Percentiles rank a stretch among this genome's conserved stretches.
Conservation (phyloP, 1,284 basidiomycete species). For the Inonotus hispidus region DNA sequence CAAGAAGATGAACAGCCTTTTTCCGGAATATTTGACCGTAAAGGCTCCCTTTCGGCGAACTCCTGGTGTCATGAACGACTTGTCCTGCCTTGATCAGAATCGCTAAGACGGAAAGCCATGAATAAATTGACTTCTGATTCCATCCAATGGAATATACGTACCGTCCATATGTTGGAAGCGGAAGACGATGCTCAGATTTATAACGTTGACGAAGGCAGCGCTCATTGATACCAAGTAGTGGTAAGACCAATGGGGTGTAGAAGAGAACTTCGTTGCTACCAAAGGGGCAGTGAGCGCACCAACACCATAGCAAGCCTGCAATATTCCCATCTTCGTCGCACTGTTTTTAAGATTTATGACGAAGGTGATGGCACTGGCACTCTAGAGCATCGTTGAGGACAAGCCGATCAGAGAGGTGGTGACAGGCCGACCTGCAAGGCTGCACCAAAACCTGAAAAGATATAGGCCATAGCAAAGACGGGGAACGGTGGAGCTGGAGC, state of each 20-base stretch:
- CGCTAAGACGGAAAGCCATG: constrained; percentile 20
- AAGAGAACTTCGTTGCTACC: constrained; percentile 63
- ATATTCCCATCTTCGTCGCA: constrained; percentile 53
- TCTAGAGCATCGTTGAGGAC: constrained; percentile 25
- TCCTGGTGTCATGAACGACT: constrained; percentile 35
- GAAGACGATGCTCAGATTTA: constrained; percentile 45
- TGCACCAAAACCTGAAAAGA: constrained; percentile 59
- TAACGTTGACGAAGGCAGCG: constrained; percentile 43
- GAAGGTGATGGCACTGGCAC: constrained; percentile 54
- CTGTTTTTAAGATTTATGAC: constrained; percentile 44
- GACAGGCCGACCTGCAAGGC: constrained; percentile 41
- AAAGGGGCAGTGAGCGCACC: constrained; percentile 66
- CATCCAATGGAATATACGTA: constrained; percentile 21
- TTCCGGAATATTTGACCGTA: constrained; percentile 53
- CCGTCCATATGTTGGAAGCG: constrained; percentile 46
- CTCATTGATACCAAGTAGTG: constrained; percentile 60
- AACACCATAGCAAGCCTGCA: constrained; percentile 54
- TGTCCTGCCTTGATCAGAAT: constrained; percentile 14
- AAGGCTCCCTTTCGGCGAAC: constrained; percentile 35
- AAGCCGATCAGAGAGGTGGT: not conserved
- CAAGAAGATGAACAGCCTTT: constrained; percentile 50
- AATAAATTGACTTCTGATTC: constrained; percentile 16
- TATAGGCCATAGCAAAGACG: constrained; percentile 50
- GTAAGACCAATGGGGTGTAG: constrained; percentile 46
- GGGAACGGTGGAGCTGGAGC: constrained; percentile 61